phyloP scores from a whole-genome alignment of 768 basidiomycete species.

The Phaeotremella skinneri region DNA sequence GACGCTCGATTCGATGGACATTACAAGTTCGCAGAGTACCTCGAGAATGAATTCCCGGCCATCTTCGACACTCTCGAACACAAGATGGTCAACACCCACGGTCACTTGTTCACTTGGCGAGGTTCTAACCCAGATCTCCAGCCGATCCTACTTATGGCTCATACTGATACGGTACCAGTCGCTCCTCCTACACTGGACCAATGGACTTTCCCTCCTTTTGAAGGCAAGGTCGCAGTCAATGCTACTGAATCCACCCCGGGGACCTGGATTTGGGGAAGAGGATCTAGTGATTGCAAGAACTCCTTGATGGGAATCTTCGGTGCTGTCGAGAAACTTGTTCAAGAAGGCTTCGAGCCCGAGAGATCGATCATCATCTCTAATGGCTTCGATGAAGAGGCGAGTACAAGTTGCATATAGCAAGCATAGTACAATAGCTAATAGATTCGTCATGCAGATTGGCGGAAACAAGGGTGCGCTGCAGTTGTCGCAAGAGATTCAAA shows the following conservation, averaged over 20 bases:
- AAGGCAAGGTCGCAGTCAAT: slow-evolving; percentile 53
- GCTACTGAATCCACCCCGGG: slow-evolving; percentile 49
- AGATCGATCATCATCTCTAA: slow-evolving; percentile 47
- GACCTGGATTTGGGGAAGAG: slow-evolving; percentile 73
- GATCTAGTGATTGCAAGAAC: slow-evolving; percentile 73
- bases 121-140: slow-evolving; percentile 63
- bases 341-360: slow-evolving; percentile 64
- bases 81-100: slow-evolving; percentile 73
- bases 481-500: slow-evolving; percentile 56
- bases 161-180: slow-evolving; percentile 67
- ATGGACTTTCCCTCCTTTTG: slow-evolving; percentile 66
- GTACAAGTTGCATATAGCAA: slow-evolving; percentile 10
- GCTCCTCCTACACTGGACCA: slow-evolving; percentile 58
- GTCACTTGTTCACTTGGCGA: slow-evolving; percentile 70
- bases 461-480: slow-evolving; percentile 47
- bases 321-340: slow-evolving; percentile 65
- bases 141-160: slow-evolving; percentile 60
- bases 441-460: slow-evolving; percentile 26
- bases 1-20: slow-evolving; percentile 42
- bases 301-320: slow-evolving; percentile 53
- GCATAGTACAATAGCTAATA: slow-evolving; percentile 56
- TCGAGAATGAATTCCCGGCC: slow-evolving; percentile 43
- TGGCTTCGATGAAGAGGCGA: slow-evolving; percentile 72
- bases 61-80: slow-evolving; percentile 55
- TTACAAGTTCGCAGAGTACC: slow-evolving; percentile 37